Percentiles rank a stretch among this genome's conserved stretches.
Conservation (phyloP, 1,139 yeast genomes). For the Lodderomyces jiufengensis region DNA sequence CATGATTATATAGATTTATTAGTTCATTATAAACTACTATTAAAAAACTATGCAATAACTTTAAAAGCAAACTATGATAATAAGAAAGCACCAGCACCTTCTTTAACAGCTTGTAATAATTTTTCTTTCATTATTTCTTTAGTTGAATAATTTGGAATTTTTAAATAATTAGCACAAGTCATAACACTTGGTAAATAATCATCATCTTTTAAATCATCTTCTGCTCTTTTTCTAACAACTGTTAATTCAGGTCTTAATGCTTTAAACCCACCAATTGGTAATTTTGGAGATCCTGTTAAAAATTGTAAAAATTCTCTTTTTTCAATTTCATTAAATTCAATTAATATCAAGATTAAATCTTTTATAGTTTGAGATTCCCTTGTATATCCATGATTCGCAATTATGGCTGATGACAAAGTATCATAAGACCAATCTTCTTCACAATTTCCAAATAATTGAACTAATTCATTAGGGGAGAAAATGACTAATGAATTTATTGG, state of each 20-base stretch:
- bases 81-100: conserved; percentile 87
- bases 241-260: conserved; percentile 80
- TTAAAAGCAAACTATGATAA: conserved; percentile 46
- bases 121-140: conserved; percentile 56
- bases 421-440: conserved; percentile 85
- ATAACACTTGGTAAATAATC: conserved; percentile 92
- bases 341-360: conserved; percentile 57
- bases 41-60: too few species aligned
- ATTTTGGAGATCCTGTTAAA: conserved; percentile 87
- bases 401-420: conserved; percentile 57
- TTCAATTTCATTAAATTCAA: conserved; percentile 48
- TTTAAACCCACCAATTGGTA: conserved; percentile 93
- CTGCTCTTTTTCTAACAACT: conserved; percentile 78
- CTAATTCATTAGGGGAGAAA: conserved; percentile 71
- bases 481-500: conserved; percentile 72
- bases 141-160: conserved; percentile 77
- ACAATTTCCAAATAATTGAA: conserved; percentile 58
- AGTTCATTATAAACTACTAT: too few species aligned
- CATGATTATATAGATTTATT: too few species aligned
- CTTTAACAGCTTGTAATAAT: conserved; percentile 68
- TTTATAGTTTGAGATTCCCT: conserved; percentile 65
- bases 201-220: conserved; percentile 64
- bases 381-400: conserved; percentile 89
- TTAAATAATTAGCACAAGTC: conserved; percentile 96
- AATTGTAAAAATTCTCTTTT: conserved; percentile 79